Base-by-base conservation (phyloP, 2,329 filamentous ascomycete genomes). In the Nemania sp. region DNA sequence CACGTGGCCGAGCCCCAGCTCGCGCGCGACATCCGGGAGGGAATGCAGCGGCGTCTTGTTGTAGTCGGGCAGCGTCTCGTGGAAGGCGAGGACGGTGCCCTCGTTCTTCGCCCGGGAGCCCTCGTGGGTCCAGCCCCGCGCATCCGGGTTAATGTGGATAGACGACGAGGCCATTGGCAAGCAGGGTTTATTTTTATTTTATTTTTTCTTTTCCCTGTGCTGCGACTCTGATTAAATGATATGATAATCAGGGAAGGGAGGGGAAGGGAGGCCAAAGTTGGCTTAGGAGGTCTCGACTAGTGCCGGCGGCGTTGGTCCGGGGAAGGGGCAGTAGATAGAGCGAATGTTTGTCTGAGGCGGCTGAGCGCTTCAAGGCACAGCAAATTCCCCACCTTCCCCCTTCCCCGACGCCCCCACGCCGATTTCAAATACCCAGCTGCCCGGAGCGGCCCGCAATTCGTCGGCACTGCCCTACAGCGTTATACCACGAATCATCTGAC, bases 1-100 rank as follows among this genome's bases (percentile, higher is more conserved):
- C 3, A 94, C 82, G 5, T 83, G 80, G 0, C 80, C 79, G 11
- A 93, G 79, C 0, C 86, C 86, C 0, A 93, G 77, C 15, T 89
- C 83, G 2, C 80, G 72, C 0, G 91, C 90, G 11, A 68, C 45
- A 18, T 22, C 38, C 1, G 73, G 71, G 2, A 76, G 58, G 2
- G 69, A 35, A 63, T 70, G 75, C 47, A 76, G 62, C 32, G 29
- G 55, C 13, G 75, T 76, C 56, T 70, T 67, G 61, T 72, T 73
- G 64, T 76, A 76, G 35, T 72, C 73, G 10, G 75, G 72, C 7
- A 76, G 53, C 1, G 73, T 73, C 67, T 71, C 61, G 61, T 76
- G 75, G 62, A 76, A 76, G 52, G 71, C 63, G 11, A 74, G 72
- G 29, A 76, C 63, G 1, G 65, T 67, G 22, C 38, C 59, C 47